phyloP scores from a whole-genome alignment of 441 rosid genomes.

The Populus hybrid region DNA sequence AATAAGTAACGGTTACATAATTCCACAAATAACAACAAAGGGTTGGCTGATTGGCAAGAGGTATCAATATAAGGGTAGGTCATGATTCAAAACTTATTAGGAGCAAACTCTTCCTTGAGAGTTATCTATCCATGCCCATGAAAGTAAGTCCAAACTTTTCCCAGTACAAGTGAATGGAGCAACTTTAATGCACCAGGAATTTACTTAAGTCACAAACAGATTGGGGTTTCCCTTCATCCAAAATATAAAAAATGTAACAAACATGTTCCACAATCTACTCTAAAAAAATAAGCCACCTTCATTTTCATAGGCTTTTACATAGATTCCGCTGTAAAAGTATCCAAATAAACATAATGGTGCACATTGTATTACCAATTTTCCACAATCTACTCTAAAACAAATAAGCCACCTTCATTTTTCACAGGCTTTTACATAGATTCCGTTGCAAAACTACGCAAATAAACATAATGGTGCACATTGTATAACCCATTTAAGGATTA shows the following conservation, averaged over 20 bases:
- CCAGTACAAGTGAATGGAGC: background rate
- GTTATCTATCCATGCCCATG: background rate
- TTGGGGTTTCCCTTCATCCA: background rate
- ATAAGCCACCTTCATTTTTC: background rate
- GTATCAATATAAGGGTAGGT: background rate
- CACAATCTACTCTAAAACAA: background rate
- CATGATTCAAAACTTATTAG: background rate
- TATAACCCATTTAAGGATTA: background rate
- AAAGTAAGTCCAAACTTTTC: background rate
- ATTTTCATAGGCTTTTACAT: background rate
- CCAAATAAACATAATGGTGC: background rate
- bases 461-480: background rate
- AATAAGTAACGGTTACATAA: background rate
- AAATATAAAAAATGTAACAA: too few relatives aligned
- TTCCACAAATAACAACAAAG: background rate
- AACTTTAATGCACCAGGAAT: background rate
- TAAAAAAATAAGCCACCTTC: background rate
- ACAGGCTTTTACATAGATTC: background rate
- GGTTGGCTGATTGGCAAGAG: background rate
- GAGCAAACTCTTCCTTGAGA: background rate
- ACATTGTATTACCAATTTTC: background rate
- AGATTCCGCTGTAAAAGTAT: background rate
- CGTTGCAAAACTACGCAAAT: background rate
- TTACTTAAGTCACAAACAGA: background rate
- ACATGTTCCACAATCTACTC: background rate